A percentile compares a stretch with the other conserved stretches of the same genome.
Conservation (phyloP, 306 rosid genomes). For the Pachyrhizus erosus region DNA sequence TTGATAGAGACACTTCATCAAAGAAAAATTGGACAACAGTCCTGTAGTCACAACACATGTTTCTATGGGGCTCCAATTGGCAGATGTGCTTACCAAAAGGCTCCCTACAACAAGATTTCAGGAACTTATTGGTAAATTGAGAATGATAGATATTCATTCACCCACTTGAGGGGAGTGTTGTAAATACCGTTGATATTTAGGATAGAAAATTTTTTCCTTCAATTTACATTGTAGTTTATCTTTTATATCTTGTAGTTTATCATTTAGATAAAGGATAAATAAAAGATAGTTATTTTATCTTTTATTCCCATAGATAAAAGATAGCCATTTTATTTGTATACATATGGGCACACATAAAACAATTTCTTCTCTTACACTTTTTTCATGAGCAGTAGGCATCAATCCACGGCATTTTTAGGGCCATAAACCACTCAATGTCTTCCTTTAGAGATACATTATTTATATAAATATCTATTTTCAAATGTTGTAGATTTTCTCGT, state of each 20-base stretch:
- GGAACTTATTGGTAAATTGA: background rate
- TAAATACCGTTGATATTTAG: too few relatives aligned
- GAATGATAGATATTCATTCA: too few relatives aligned
- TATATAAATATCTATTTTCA: conserved; percentile 48
- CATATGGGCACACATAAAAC: background rate
- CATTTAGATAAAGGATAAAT: background rate
- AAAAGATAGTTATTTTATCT: background rate
- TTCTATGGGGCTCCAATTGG: background rate
- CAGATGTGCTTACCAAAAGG: background rate
- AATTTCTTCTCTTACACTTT: background rate
- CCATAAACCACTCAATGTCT: conserved; percentile 30
- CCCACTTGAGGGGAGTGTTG: too few relatives aligned
- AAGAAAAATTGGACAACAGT: background rate
- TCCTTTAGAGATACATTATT: conserved; percentile 35
- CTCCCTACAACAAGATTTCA: background rate
- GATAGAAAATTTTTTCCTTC: background rate
- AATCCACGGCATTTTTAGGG: background rate
- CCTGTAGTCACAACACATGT: background rate
- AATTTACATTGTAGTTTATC: too few relatives aligned
- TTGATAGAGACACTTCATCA: background rate
- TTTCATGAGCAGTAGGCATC: background rate
- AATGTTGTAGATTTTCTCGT: conserved; percentile 48
- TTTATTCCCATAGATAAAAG: background rate
- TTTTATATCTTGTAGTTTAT: background rate
- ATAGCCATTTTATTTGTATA: background rate